phyloP scores from a whole-genome alignment of 371 early-diverging fungal species.

The Lichtheimia corymbifera region DNA sequence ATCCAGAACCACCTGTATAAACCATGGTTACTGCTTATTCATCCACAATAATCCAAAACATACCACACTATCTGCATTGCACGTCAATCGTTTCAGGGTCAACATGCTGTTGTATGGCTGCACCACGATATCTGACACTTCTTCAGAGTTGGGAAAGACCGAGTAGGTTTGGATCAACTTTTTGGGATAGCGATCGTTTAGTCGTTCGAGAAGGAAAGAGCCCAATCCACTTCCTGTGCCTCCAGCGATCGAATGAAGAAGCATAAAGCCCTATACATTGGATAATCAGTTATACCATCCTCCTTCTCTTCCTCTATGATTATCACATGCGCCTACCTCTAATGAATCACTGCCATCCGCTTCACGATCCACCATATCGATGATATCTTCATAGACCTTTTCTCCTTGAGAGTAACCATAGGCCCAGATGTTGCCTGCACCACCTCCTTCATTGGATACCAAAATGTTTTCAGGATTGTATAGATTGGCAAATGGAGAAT shows the following conservation, averaged over 20 bases:
- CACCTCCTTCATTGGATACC: conserved; percentile 88
- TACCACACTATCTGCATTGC: conserved; percentile 95
- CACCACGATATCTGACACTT: conserved; percentile 98
- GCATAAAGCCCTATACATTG: conserved; percentile 70
- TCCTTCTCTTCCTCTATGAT: neutral
- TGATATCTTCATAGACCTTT: conserved; percentile 76
- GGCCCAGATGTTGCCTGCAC: conserved; percentile 97
- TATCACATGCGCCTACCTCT: conserved; percentile 50
- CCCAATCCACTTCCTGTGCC: conserved; percentile 98
- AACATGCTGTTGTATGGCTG: conserved; percentile 99
- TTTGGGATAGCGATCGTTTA: conserved; percentile 97
- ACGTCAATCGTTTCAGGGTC: conserved; percentile 87
- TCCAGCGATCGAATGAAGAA: conserved; percentile 94
- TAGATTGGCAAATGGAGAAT: conserved; percentile 73
- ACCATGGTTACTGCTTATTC: neutral
- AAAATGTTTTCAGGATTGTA: conserved; percentile 94
- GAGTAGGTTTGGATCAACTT: conserved; percentile 98
- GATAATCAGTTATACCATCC: neutral
- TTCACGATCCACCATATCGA: conserved; percentile 95
- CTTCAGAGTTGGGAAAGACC: conserved; percentile 99
- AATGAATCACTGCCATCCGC: conserved; percentile 92
- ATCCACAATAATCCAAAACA: conserved; percentile 14
- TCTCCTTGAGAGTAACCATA: conserved; percentile 86
- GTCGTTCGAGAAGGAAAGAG: conserved; percentile 83
- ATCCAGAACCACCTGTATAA: conserved; percentile 75